Conservation (phyloP, 2,329 filamentous ascomycete species). For the Fusarium sp. region DNA sequence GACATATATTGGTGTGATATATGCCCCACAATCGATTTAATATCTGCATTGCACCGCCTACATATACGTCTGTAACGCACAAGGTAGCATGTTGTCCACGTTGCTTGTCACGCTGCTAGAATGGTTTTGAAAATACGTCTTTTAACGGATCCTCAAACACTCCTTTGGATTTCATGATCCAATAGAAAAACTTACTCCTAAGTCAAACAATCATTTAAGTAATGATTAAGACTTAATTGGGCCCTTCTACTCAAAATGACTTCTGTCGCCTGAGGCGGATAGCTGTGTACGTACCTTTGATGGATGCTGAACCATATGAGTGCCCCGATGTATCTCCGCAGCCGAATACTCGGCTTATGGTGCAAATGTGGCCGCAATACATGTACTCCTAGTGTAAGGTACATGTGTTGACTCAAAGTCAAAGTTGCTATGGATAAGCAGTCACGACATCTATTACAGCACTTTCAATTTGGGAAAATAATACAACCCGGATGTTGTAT, state of each 20-base stretch:
- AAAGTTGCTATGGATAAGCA: neutral
- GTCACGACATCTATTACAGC: constrained; percentile 17
- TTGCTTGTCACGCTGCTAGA: no score
- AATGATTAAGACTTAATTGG: no score
- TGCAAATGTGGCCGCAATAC: accelerated
- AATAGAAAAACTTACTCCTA: no score
- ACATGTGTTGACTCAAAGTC: neutral
- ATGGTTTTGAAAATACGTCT: no score
- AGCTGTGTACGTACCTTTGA: neutral
- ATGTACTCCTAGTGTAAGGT: constrained; percentile 2
- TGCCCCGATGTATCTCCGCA: neutral
- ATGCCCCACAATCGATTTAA: no score
- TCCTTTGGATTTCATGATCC: no score
- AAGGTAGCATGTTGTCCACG: no score
- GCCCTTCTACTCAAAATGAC: neutral
- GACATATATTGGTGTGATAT: no score
- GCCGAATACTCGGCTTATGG: neutral
- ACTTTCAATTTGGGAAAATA: constrained; percentile 1
- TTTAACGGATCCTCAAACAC: no score
- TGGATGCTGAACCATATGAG: neutral
- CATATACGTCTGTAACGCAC: no score
- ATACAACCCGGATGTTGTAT: neutral
- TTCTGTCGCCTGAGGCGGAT: constrained; percentile 7
- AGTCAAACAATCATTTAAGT: no score
- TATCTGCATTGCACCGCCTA: no score